Evolutionary conservation across 352 stramenopile genomes (phyloP), one percentile per base, ranked within the genome.

Genomic region (Phytophthora ohioensis): DNA sequence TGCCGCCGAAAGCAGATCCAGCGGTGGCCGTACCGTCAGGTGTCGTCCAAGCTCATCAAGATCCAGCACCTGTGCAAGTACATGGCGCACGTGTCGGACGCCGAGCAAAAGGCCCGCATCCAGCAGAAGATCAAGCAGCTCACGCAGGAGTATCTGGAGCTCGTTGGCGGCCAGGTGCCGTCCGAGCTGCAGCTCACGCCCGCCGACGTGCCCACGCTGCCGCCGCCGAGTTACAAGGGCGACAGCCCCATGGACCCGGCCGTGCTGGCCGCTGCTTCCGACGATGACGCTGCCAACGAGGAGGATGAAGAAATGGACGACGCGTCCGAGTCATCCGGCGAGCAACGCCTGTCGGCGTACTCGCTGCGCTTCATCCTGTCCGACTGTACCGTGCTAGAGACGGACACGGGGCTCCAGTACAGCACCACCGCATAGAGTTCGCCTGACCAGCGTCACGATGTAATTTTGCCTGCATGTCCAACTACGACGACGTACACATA

Each of bases 61-160:
- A 94, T 94, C 67, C 84, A 94, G 76, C 84, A 92, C 67, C 75
- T 94, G 56, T 92, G 82, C 79, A 94, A 94, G 79, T 94, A 88
- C 80, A 88, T 94, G 73, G 86, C 85, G 31, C 86, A 93, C 67
- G 84, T 91, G 17, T 85, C 79, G 45, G 86, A 94, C 61, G 59
- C 75, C 5, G 82, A 92, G 69, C 82, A 92, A 59, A 83, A 85
- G 53, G 69, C 85, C 47, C 86, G 86, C 63, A 91, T 94, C 61
- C 84, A 90, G 69, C 78, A 84, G 12, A 89, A 90, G 71, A 91
- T 94, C 70, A 84, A 90, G 66, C 82, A 91, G 73, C 82, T 92
- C 70, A 91, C 84, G 54, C 79, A 91, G 53, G 86, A 94, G 54
- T 94, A 94, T 61, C 71, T 92, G 21, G 83, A 92, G 69, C 80